Evolutionary conservation across 352 stramenopile genomes (phyloP).

Genomic region (Globisporangium middletonii): DNA sequence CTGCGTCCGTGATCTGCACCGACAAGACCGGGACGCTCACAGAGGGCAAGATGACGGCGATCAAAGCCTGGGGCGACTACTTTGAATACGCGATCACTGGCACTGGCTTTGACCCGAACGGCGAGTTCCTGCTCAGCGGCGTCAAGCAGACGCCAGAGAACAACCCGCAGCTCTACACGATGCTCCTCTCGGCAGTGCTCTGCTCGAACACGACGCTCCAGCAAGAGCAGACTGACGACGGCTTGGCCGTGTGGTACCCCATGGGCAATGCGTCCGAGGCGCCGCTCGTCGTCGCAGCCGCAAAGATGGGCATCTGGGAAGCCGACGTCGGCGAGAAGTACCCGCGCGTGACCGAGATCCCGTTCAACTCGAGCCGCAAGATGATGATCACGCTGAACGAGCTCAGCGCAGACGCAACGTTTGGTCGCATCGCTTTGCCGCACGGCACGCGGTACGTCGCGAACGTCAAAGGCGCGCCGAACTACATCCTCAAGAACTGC

Average conservation of each 20-base stretch:
- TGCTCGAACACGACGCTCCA: slow-evolving; percentile 44
- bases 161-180: slow-evolving; percentile 25
- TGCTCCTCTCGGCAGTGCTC: slow-evolving; percentile 26
- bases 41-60: slow-evolving; percentile 47
- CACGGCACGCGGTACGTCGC: slow-evolving; percentile 18
- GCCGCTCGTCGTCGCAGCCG: slow-evolving; percentile 33
- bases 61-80: slow-evolving; percentile 36
- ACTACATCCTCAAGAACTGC: slow-evolving; percentile 36
- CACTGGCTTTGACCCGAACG: slow-evolving; percentile 24
- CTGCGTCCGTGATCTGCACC: slow-evolving; percentile 78
- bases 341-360: slow-evolving; percentile 71
- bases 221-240: slow-evolving; percentile 15
- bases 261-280: slow-evolving; percentile 38
- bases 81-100: slow-evolving; percentile 30
- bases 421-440: slow-evolving; percentile 21
- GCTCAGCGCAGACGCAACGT: slow-evolving; percentile 7
- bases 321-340: slow-evolving; percentile 19
- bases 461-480: slow-evolving; percentile 34
- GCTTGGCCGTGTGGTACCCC: slow-evolving; percentile 16
- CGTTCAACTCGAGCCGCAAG: slow-evolving; percentile 92
- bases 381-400: slow-evolving; percentile 65
- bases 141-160: slow-evolving; percentile 17
- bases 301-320: slow-evolving; percentile 32
- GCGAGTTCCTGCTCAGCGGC: slow-evolving; percentile 16
- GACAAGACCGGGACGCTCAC: slow-evolving; percentile 93